Base-by-base conservation (phyloP, 2,329 filamentous ascomycete genomes). In the Cryphonectria japonica region DNA sequence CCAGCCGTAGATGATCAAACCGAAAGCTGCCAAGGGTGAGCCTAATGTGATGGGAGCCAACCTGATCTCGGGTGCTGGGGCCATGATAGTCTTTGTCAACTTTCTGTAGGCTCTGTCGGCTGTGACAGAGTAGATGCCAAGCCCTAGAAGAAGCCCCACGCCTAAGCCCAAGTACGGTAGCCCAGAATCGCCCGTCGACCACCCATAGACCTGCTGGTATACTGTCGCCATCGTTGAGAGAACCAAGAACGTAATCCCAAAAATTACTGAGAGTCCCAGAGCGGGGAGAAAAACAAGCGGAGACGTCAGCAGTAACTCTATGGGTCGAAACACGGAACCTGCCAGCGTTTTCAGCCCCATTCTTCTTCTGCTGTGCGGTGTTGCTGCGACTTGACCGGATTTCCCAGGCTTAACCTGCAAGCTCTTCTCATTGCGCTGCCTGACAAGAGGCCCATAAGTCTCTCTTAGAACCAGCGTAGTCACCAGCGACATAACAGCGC, bases 1-100 rank as follows among this genome's bases (percentile, higher is more conserved):
- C 70, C 67, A 71, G 63, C 67, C 70, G 62, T 71, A 71, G 7
- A 66, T 50, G 14, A 67, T 34, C 2, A 71, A 22, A 0, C 65
- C 66, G 19, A 65, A 52, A 14, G 66, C 37, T 3, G 61, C 34
- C 22, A 39, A 16, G 22, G 39, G 52, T 16, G 52, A 57, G n/a
- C 52, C 52, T 0, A 29, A 11, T 6, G 52, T 57, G 26, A 29
- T 57, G n/a, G n/a, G 26, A 29, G 26, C 52, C 13, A 57, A 26
- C 14, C 13, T 29, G 2, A 32, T 3, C 52, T 29, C 26, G 52
- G 52, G 26, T 16, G 5, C 8, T 16, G 46, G 46, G 46, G 8
- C 22, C 19, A 1, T n/a, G 8, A 50, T n/a, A n/a, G 22, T 50
- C 46, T n/a, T n/a, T n/a, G 46, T 50, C 46, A 50, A n/a, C 19